Evolutionary conservation across 2,329 filamentous ascomycete genomes (phyloP).

Genomic region (Alternaria viburni): DNA sequence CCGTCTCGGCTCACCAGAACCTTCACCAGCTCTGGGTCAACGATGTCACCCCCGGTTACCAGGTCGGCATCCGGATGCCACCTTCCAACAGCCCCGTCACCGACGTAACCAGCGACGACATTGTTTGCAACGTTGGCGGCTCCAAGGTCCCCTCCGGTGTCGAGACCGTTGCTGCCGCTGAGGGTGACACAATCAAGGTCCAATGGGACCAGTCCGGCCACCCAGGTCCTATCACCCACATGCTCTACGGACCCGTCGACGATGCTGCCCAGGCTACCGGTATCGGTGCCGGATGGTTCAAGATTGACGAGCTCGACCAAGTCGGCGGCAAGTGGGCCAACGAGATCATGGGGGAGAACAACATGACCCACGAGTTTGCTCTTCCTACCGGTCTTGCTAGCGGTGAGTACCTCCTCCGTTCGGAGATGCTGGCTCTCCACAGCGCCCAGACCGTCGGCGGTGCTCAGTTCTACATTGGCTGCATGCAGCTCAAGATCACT

Average conservation of each 20-base stretch:
- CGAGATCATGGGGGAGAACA: constrained; percentile 46
- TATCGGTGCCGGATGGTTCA: constrained; percentile 45
- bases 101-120: constrained; percentile 40
- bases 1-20: constrained; percentile 43
- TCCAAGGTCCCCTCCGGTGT: constrained; percentile 36
- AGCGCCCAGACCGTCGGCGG: constrained; percentile 44
- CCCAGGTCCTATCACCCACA: constrained; percentile 45
- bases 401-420: constrained; percentile 51
- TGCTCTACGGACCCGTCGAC: constrained; percentile 57
- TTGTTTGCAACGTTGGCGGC: constrained; percentile 44
- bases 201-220: constrained; percentile 43
- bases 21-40: constrained; percentile 42
- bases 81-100: constrained; percentile 42
- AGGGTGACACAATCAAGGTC: constrained; percentile 43
- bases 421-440: constrained; percentile 57
- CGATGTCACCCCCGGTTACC: constrained; percentile 35
- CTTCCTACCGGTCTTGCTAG: constrained; percentile 50
- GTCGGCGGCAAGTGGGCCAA: constrained; percentile 41
- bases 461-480: constrained; percentile 55
- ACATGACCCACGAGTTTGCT: constrained; percentile 47
- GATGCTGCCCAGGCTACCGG: constrained; percentile 53
- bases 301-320: constrained; percentile 43
- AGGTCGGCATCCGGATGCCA: constrained; percentile 45
- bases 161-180: constrained; percentile 34
- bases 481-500: constrained; percentile 50